Percentiles rank a stretch among this genome's conserved stretches.
Evolutionary conservation across 1,139 yeast genomes (phyloP).

Genomic region (Insectozyma bohioensis): DNA sequence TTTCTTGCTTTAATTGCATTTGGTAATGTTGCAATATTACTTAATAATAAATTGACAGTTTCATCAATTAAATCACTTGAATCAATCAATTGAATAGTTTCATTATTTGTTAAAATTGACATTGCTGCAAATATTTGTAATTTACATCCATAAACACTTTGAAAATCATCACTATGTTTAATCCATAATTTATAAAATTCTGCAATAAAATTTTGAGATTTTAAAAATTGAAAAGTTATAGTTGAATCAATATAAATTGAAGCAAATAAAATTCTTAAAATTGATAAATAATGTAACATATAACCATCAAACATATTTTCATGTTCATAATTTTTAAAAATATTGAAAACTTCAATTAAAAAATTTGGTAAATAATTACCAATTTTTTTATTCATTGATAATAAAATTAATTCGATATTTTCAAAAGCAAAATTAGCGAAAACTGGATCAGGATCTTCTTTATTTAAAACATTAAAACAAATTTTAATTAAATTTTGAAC

Average conservation of each 20-base stretch:
- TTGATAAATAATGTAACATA: slow-evolving; percentile 48
- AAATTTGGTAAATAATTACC: slow-evolving; percentile 34
- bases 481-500: slow-evolving; percentile 41
- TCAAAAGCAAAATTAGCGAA: slow-evolving; percentile 45
- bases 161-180: slow-evolving; percentile 45
- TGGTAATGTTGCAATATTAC: slow-evolving; percentile 47
- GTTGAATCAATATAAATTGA: slow-evolving; percentile 41
- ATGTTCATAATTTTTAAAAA: slow-evolving; percentile 35
- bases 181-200: slow-evolving; percentile 51
- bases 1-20: slow-evolving; percentile 47
- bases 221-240: slow-evolving; percentile 36
- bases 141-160: slow-evolving; percentile 58
- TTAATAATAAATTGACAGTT: slow-evolving; percentile 39
- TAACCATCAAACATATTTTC: slow-evolving; percentile 47
- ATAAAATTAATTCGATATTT: slow-evolving; percentile 38
- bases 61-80: slow-evolving; percentile 42
- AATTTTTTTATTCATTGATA: slow-evolving; percentile 37
- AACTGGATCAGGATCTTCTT: slow-evolving; percentile 40
- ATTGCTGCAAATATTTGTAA: slow-evolving; percentile 48
- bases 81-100: slow-evolving; percentile 27
- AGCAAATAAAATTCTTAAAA: slow-evolving; percentile 45
- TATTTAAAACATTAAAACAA: slow-evolving; percentile 36
- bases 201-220: slow-evolving; percentile 35
- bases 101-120: slow-evolving; percentile 31
- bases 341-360: slow-evolving; percentile 37